Percentiles rank a stretch among this genome's conserved stretches.
Evolutionary conservation across 2,329 filamentous ascomycete species (phyloP).

Genomic region (Curvularia lunata): DNA sequence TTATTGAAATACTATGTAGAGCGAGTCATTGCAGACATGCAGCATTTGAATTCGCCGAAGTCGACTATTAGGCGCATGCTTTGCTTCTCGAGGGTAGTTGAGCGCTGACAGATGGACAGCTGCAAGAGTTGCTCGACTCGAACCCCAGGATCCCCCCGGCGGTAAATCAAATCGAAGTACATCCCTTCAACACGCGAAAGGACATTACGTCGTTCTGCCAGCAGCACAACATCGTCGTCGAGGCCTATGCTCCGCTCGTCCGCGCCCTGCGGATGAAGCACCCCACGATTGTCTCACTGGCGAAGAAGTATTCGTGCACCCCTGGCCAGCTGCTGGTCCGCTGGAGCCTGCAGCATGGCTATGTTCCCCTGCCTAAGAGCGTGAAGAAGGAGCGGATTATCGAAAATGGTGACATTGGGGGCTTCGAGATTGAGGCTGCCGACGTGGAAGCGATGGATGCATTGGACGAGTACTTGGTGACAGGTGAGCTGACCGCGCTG

Average conservation of each 20-base stretch:
- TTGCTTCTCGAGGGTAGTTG: not conserved
- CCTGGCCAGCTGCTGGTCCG: slow-evolving; percentile 77
- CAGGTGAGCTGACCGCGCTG: slow-evolving; percentile 43
- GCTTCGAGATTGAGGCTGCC: slow-evolving; percentile 66
- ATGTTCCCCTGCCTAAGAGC: slow-evolving; percentile 77
- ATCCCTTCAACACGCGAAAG: slow-evolving; percentile 76
- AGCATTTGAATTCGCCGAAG: slow-evolving; percentile 8
- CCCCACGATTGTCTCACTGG: slow-evolving; percentile 65
- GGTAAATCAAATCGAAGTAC: slow-evolving; percentile 80
- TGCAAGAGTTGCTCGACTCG: slow-evolving; percentile 71
- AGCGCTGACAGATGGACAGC: slow-evolving; percentile 50
- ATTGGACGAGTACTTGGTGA: slow-evolving; percentile 75
- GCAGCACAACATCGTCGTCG: slow-evolving; percentile 70
- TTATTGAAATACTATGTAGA: slow-evolving; percentile 7
- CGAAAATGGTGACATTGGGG: slow-evolving; percentile 68
- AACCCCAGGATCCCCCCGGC: slow-evolving; percentile 68
- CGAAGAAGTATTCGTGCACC: slow-evolving; percentile 72
- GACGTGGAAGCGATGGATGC: slow-evolving; percentile 69
- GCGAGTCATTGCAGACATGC: not conserved
- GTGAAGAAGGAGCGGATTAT: slow-evolving; percentile 65
- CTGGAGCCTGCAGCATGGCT: slow-evolving; percentile 78
- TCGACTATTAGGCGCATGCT: slow-evolving; percentile 2
- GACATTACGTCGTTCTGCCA: slow-evolving; percentile 71
- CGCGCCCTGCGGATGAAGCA: slow-evolving; percentile 73
- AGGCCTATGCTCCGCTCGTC: slow-evolving; percentile 81